Percentiles rank a stretch among this genome's conserved stretches.
These are phyloP conservation scores for Neonothopanus nambi DNA, from an alignment of 1,284 basidiomycete species.

Conservation along the genomic window DNA sequence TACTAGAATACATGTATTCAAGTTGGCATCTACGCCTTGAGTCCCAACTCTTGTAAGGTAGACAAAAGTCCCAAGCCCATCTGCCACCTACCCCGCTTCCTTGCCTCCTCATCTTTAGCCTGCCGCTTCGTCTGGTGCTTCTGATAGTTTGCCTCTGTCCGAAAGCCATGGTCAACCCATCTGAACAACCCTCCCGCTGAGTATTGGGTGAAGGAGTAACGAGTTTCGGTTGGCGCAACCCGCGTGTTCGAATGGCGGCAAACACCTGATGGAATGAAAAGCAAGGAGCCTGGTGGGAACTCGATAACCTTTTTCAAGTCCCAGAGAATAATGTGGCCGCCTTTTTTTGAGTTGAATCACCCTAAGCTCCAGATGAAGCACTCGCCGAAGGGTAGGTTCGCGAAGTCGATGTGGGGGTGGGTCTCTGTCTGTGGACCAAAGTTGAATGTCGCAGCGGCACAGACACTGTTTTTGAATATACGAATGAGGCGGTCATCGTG, in stretches of 20 bases:
- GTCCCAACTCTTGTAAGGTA: background rate
- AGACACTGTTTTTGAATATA: slow-evolving; percentile 7
- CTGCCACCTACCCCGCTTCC: background rate
- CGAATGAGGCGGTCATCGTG: slow-evolving; percentile 2
- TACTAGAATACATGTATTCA: background rate
- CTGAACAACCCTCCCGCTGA: slow-evolving; percentile 25
- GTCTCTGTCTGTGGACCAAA: slow-evolving; percentile 7
- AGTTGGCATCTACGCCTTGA: too few relatives aligned
- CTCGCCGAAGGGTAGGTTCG: slow-evolving; percentile 4
- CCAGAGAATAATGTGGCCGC: slow-evolving; percentile 28
- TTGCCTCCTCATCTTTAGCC: too few relatives aligned
- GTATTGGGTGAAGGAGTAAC: slow-evolving; percentile 20
- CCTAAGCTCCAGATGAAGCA: slow-evolving; percentile 21
- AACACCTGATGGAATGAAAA: slow-evolving; percentile 28
- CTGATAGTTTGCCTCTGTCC: background rate
- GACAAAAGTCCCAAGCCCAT: slow-evolving; percentile 1
- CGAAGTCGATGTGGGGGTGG: slow-evolving; percentile 4
- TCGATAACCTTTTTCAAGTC: slow-evolving; percentile 26
- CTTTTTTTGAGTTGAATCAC: slow-evolving; percentile 19
- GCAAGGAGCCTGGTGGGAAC: slow-evolving; percentile 22
- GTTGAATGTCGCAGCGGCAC: slow-evolving; percentile 7
- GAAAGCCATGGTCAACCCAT: slow-evolving; percentile 24
- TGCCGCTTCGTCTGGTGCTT: too few relatives aligned
- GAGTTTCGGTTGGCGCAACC: background rate
- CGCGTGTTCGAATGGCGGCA: slow-evolving; percentile 3